Base-by-base conservation (phyloP, 139 green algal genomes). In the Eudorina sp. region DNA sequence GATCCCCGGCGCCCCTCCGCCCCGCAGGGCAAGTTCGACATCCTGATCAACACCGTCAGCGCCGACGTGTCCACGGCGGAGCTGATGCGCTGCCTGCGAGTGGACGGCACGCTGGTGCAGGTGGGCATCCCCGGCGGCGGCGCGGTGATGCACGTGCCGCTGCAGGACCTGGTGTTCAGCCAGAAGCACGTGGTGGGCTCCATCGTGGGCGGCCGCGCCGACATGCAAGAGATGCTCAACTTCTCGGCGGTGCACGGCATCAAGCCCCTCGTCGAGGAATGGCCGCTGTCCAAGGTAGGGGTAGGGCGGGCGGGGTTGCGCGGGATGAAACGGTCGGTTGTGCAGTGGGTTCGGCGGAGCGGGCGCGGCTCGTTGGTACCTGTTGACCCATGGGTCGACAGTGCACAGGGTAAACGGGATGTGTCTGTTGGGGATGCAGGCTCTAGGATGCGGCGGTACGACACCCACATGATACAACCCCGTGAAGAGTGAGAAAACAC, bases 151-250 rank as follows among this genome's bases (percentile, higher is more conserved):
- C 75, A 74, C 0, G 77, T 93, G 21, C 53, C 74, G 21, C 66
- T 93, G 58, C 78, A 88, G 43, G 84, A 93, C 69, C 83, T 91
- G 14, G 90, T 93, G 45, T 84, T 76, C 41, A 34, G 36, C 51
- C 82, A 85, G 76, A 79, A 83, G 73, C 55, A 58, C 13, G 55
- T 87, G 62, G 81, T 77, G 43, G 81, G 81, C n/a, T 34, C 8
- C 81, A 87, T 87, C 25, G 81, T 87, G n/a, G 81, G 81, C 41
- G 81, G 81, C 29, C 62, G 83, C 4, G 83, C 83, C 0, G 68
- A 80, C 74, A 90, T 90, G 74, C 40, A 85, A 23, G 85, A 90
- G 58, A 90, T 90, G 85, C 58, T 90, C 23, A 51, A 85, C 40
- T 85, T 90, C 73, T 41, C 53, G 18, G 85, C 74, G 25, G 27